These are phyloP conservation scores for Globisporangium mamillatum DNA, from an alignment of 352 stramenopile genomes.

Conservation along the genomic window DNA sequence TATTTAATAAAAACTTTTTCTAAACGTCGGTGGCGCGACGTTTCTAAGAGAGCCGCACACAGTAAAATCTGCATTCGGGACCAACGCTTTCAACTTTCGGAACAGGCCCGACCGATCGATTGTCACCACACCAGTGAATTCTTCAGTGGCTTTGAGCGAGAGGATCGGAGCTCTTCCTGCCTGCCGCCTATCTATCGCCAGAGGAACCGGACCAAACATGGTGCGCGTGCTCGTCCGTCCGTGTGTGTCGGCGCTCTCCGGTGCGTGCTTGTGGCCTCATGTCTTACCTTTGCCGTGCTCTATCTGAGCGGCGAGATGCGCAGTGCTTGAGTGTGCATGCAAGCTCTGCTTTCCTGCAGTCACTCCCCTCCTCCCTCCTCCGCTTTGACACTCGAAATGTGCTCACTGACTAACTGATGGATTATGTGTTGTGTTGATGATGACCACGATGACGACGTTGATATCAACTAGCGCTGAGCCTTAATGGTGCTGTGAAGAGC, in stretches of 20 bases:
- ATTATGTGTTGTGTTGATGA: background rate
- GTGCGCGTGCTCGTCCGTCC: constrained; percentile 73
- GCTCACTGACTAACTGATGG: background rate
- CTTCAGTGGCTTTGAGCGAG: constrained; percentile 12
- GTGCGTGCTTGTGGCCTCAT: background rate
- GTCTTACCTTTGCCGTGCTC: background rate
- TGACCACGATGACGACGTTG: background rate
- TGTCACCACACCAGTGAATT: constrained; percentile 20
- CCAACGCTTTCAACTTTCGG: background rate
- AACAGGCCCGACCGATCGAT: constrained; percentile 1
- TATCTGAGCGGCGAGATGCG: background rate
- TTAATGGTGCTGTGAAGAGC: constrained; percentile 18
- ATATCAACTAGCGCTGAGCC: constrained; percentile 17
- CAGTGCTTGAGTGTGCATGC: background rate
- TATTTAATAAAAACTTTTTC: too few species aligned
- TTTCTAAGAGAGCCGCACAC: too few species aligned
- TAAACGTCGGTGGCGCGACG: too few species aligned
- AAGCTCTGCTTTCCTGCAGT: background rate
- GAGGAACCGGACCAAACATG: constrained; percentile 29
- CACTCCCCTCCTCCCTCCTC: background rate
- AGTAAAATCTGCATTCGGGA: background rate
- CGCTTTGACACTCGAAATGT: background rate
- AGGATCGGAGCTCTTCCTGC: constrained; percentile 8
- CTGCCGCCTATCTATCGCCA: background rate
- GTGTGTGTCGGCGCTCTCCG: constrained; percentile 30